Base-by-base conservation (phyloP, 2,329 filamentous ascomycete species). In the Diplodia mutila region DNA sequence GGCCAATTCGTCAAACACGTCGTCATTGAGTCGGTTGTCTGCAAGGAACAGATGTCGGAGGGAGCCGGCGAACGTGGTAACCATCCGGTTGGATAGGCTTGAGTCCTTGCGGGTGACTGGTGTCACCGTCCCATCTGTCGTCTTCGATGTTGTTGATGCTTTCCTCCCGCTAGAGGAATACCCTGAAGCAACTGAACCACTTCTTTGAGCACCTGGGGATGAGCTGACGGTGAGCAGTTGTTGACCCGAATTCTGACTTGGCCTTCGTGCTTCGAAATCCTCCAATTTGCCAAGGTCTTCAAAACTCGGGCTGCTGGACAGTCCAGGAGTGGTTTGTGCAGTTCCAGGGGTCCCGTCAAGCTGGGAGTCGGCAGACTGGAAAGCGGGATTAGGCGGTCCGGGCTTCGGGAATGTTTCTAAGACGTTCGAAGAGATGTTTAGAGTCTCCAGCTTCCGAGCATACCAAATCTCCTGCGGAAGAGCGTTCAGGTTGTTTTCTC, bases 391-490 rank as follows among this genome's bases (percentile, higher is more conserved):
- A 18, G 72, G 70, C 51, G 69, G 78, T 54, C 84, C 83, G 25
- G 92, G 92, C 76, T 97, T 97, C 0, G 95, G 95, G 75, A 99
- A 98, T 49, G 87, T 89, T 61, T 94, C 91, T 23, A 99, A 84
- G 7, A 98, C 90, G 73, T 99, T 99, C 12, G 95, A 97, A 0
- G 94, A 98, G 14, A 97, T 90, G 73, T 99, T 99, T 68, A 99
- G 86, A 0, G 91, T 94, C 78, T 98, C 94, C 66, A 99, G 81
- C 75, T 91, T 93, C 73, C 90, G 90, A 63, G 94, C 94, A 84
- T 92, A 94, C 95, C 95, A 99, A n/a, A 99, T 86, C 75, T 99
- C 95, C 75, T 92, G 88, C 1, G 95, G 95, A 37, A 99, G 83
- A 74, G 90, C 91, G 71, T 90, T 91, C 68, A 99, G 86, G 75